phyloP scores from a whole-genome alignment of 139 green algal genomes.

The Micractinium sp. region DNA sequence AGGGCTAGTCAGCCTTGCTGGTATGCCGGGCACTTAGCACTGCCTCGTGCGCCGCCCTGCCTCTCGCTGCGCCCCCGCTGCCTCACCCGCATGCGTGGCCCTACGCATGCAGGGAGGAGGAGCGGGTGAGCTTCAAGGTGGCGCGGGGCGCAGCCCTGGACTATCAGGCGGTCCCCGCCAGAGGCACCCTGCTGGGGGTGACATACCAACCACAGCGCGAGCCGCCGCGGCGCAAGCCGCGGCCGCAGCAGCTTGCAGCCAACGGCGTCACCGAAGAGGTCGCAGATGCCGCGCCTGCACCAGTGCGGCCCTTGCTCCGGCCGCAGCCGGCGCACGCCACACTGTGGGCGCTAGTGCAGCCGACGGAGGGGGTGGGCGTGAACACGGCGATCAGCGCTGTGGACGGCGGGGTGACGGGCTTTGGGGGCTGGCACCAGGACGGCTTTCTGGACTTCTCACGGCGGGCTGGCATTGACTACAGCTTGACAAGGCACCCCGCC shows the following conservation, averaged over 20 bases:
- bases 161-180: slow-evolving; percentile 20
- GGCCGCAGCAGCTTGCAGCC: not conserved
- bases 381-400: slow-evolving; percentile 21
- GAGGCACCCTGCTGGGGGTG: slow-evolving; percentile 5
- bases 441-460: slow-evolving; percentile 28
- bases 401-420: not conserved
- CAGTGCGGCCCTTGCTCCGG: not conserved
- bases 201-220: not conserved
- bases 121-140: slow-evolving; percentile 13
- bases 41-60: not conserved
- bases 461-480: slow-evolving; percentile 27
- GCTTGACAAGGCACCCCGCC: not conserved
- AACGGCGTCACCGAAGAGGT: not conserved
- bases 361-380: not conserved
- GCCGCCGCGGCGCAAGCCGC: not conserved
- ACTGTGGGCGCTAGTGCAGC: slow-evolving; percentile 16
- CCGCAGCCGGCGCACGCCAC: slow-evolving; percentile 14
- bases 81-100: not conserved
- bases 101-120: not conserved
- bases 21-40: not conserved
- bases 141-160: not conserved
- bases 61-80: not conserved
- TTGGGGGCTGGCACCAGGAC: slow-evolving; percentile 19
- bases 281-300: not conserved
- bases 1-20: not conserved